Evolutionary conservation across 148 eudicot genomes (phyloP).

Genomic region (Spergularia bocconei): DNA sequence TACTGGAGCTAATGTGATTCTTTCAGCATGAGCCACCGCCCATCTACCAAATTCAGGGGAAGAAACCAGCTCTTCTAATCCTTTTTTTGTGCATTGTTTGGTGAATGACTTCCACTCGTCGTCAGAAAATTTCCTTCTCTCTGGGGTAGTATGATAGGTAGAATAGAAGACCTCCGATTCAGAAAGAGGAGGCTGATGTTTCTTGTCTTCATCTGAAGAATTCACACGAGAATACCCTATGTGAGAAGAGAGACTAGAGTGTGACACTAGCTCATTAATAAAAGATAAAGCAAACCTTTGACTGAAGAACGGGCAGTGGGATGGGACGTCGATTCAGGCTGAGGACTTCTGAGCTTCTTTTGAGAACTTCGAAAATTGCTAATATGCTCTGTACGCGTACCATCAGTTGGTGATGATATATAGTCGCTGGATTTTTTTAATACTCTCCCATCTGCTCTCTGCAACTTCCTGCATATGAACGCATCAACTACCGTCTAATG

Average conservation of each 20-base stretch:
- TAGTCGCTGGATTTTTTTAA: conserved; percentile 30
- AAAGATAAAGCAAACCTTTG: conserved; percentile 35
- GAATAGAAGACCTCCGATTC: conserved; percentile 64
- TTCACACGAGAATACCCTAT: not conserved
- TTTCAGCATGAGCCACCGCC: conserved; percentile 88
- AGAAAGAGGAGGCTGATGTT: conserved; percentile 28
- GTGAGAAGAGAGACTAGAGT: conserved; percentile 5
- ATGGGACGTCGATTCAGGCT: conserved; percentile 26
- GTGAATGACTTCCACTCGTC: conserved; percentile 78
- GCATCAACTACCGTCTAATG: not conserved
- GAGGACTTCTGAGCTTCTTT: conserved; percentile 29
- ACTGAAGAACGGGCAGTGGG: conserved; percentile 26
- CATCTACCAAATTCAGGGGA: conserved; percentile 86
- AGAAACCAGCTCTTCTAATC: conserved; percentile 75
- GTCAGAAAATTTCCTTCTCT: conserved; percentile 50
- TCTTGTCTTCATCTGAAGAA: conserved; percentile 39
- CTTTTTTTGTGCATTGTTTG: conserved; percentile 71
- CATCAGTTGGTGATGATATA: conserved; percentile 36
- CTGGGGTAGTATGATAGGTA: conserved; percentile 63
- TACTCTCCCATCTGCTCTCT: conserved; percentile 26
- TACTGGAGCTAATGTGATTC: conserved; percentile 65
- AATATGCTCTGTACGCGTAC: conserved; percentile 20
- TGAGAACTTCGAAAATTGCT: conserved; percentile 30
- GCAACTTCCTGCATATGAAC: conserved; percentile 43
- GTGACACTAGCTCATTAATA: not conserved